Conservation (phyloP, 2,329 filamentous ascomycete genomes). For the Boeremia lycopersici region DNA sequence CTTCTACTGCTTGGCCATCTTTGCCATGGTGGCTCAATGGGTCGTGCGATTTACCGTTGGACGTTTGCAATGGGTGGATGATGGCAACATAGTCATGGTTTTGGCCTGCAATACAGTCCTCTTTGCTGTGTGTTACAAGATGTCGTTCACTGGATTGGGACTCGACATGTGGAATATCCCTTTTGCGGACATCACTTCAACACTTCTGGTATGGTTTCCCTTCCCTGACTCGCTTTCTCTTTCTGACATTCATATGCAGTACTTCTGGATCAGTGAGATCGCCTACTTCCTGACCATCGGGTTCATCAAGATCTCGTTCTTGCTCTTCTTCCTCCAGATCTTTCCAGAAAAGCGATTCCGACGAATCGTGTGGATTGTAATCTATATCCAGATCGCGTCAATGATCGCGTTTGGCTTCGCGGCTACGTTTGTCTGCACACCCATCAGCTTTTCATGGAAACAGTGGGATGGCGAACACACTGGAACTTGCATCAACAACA, state of each 20-base stretch:
- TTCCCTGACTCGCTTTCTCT: neutral
- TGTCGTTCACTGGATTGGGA: constrained; percentile 19
- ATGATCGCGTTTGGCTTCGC: constrained; percentile 27
- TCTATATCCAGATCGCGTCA: constrained; percentile 25
- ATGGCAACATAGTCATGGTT: constrained; percentile 6
- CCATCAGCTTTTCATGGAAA: constrained; percentile 39
- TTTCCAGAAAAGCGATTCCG: constrained; percentile 28
- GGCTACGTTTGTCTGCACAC: constrained; percentile 35
- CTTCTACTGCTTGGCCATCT: constrained; percentile 4
- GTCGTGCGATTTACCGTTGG: constrained; percentile 1
- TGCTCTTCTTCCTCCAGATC: constrained; percentile 37
- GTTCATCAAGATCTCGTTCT: constrained; percentile 32
- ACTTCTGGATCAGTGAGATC: constrained; percentile 40
- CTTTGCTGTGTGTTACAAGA: constrained; percentile 14
- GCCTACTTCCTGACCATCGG: constrained; percentile 36
- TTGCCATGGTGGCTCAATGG: constrained; percentile 1
- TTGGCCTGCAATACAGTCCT: constrained; percentile 3
- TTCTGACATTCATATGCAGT: neutral
- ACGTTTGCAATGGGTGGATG: constrained; percentile 8
- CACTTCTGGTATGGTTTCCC: constrained; percentile 7
- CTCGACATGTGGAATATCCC: constrained; percentile 18
- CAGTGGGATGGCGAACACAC: constrained; percentile 34
- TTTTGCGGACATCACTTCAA: constrained; percentile 9
- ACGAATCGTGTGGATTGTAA: constrained; percentile 12
- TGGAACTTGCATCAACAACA: constrained; percentile 43